Conservation (phyloP, 176 grass and related monocot genomes). For the Carex kokanica region DNA sequence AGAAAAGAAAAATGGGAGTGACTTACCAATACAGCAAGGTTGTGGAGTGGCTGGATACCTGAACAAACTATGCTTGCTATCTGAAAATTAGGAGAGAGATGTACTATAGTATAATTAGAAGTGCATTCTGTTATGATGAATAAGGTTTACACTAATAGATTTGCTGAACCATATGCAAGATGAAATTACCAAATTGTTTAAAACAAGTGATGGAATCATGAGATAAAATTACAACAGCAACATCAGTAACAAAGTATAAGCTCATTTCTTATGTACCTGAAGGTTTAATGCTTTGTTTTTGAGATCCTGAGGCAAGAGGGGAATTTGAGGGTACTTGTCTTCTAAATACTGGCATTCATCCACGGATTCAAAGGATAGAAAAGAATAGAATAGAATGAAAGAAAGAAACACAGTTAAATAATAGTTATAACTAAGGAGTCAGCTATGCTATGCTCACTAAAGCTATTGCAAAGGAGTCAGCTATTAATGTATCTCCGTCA, state of each 20-base stretch:
- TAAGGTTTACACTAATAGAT: background rate
- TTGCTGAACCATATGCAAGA: background rate
- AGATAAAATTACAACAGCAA: background rate
- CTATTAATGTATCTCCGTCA: constrained; percentile 61
- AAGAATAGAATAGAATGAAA: background rate
- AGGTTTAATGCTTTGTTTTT: constrained; percentile 81
- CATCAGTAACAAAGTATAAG: background rate
- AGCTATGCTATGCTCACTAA: constrained; percentile 51
- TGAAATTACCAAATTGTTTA: background rate
- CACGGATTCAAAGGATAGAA: constrained; percentile 14
- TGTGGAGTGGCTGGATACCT: constrained; percentile 84
- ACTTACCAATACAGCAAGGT: constrained; percentile 27
- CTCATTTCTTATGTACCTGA: constrained; percentile 51
- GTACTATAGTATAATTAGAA: background rate
- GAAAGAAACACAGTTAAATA: constrained; percentile 7
- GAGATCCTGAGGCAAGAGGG: constrained; percentile 65
- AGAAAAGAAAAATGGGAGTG: background rate
- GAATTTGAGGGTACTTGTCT: constrained; percentile 76
- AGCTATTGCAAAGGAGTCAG: constrained; percentile 69
- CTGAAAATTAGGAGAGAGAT: constrained; percentile 33
- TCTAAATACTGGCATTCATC: constrained; percentile 65
- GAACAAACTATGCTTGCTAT: constrained; percentile 73
- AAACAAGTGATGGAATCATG: background rate
- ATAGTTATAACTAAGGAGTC: constrained; percentile 40
- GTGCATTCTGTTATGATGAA: background rate